These are phyloP conservation scores for Aspergillus puulaauensis DNA, from an alignment of 2,329 filamentous ascomycete species.

Conservation along the genomic window DNA sequence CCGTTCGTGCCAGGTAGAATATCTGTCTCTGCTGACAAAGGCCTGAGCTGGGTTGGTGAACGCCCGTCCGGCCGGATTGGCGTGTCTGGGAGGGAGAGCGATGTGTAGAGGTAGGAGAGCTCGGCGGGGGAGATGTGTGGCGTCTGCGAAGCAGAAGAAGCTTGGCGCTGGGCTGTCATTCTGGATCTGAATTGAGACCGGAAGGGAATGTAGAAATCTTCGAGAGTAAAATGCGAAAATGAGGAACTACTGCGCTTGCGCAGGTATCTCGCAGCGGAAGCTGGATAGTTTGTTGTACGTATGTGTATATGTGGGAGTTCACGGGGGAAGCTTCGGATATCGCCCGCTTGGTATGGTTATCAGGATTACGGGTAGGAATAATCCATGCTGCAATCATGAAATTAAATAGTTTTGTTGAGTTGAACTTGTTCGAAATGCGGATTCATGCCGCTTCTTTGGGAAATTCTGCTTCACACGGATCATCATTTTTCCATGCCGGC, in stretches of 20 bases:
- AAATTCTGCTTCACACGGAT: conserved; percentile 31
- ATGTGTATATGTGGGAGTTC: background rate
- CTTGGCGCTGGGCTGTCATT: conserved; percentile 66
- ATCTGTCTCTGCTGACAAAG: conserved; percentile 83
- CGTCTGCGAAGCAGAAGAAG: conserved; percentile 46
- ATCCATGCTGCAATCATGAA: background rate
- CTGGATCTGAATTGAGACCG: background rate
- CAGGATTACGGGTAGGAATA: background rate
- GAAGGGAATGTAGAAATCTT: too few relatives aligned
- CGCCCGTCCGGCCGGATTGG: conserved; percentile 90
- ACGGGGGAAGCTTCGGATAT: background rate
- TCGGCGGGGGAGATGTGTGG: conserved; percentile 87
- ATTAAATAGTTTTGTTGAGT: background rate
- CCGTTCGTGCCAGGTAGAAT: conserved; percentile 89
- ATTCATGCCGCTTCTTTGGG: conserved; percentile 19
- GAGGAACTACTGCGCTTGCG: too few relatives aligned
- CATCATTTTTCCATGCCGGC: conserved; percentile 26
- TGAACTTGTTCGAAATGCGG: background rate
- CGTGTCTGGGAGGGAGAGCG: conserved; percentile 69
- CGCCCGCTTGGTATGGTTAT: background rate
- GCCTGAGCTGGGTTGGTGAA: conserved; percentile 80
- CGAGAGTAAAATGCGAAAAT: too few relatives aligned
- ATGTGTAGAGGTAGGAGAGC: conserved; percentile 89
- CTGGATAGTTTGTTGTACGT: background rate
- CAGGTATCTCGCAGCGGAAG: background rate